Evolutionary conservation across 1,284 basidiomycete species (phyloP).

Genomic region (Pyrrhoderma noxium): DNA sequence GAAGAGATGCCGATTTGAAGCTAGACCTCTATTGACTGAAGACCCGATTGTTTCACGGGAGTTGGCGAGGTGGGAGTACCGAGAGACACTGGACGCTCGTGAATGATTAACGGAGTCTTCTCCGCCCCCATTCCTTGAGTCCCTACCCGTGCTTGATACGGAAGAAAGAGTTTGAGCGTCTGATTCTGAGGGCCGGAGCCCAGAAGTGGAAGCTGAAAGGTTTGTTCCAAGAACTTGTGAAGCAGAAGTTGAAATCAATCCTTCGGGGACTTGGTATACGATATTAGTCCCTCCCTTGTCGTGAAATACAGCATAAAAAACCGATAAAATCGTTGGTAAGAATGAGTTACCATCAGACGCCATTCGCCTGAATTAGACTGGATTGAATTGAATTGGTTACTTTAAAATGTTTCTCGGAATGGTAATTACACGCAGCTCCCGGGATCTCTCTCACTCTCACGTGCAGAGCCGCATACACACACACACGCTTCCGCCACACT

Average conservation of each 20-base stretch:
- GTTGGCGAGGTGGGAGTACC: slow-evolving; percentile 11
- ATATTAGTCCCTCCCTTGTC: slow-evolving; percentile 77
- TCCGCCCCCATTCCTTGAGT: background rate
- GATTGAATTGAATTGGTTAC: background rate
- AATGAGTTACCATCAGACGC: slow-evolving; percentile 55
- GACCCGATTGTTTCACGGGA: slow-evolving; percentile 16
- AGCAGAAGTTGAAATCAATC: slow-evolving; percentile 47
- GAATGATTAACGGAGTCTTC: slow-evolving; percentile 7
- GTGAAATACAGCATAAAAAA: slow-evolving; percentile 87
- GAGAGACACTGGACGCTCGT: slow-evolving; percentile 15
- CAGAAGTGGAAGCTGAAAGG: slow-evolving; percentile 30
- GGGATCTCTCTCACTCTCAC: no score
- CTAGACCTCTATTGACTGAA: slow-evolving; percentile 33
- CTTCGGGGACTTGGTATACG: slow-evolving; percentile 86
- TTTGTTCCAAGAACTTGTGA: slow-evolving; percentile 4
- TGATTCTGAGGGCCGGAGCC: slow-evolving; percentile 40
- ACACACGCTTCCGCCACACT: no score
- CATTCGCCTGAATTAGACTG: slow-evolving; percentile 29
- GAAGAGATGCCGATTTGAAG: slow-evolving; percentile 58
- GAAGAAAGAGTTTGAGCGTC: slow-evolving; percentile 16
- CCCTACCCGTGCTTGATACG: slow-evolving; percentile 23
- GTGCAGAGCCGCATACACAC: no score
- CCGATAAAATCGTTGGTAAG: slow-evolving; percentile 73
- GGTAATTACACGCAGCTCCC: no score
- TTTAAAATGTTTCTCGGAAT: no score